Percentiles rank a stretch among this genome's conserved stretches.
These are phyloP conservation scores for Backusella tuberculispora DNA, from an alignment of 192 early-diverging fungal genomes.

Conservation along the genomic window DNA sequence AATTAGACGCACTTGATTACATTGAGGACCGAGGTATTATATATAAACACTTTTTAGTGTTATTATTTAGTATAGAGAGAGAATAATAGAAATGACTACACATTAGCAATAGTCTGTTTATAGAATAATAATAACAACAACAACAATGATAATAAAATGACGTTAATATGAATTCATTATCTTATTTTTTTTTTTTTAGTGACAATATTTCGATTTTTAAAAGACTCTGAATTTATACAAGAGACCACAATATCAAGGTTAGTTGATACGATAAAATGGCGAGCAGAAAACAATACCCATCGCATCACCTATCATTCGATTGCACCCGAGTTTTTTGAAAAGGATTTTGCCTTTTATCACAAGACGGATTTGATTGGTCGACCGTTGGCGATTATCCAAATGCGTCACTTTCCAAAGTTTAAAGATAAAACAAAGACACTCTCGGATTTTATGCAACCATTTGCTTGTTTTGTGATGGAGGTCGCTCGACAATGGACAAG, in stretches of 20 bases:
- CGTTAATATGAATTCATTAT: no score
- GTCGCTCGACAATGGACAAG: constrained; percentile 44
- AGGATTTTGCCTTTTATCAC: constrained; percentile 46
- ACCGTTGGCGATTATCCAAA: constrained; percentile 42
- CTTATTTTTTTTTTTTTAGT: constrained; percentile 31
- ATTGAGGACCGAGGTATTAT: constrained; percentile 36
- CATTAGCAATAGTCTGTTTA: not conserved
- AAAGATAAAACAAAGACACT: constrained; percentile 17
- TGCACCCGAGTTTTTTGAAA: constrained; percentile 31
- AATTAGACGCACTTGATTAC: constrained; percentile 10
- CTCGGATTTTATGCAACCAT: constrained; percentile 36
- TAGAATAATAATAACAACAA: not conserved
- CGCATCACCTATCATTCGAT: constrained; percentile 23
- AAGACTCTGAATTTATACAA: constrained; percentile 28
- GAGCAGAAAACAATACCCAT: constrained; percentile 36
- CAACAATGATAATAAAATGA: no score
- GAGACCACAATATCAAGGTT: constrained; percentile 27
- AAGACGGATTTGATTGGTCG: constrained; percentile 43
- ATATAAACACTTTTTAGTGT: not conserved
- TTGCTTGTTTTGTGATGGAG: constrained; percentile 47
- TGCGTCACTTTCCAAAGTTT: constrained; percentile 41
- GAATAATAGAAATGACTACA: not conserved
- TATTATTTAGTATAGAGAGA: not conserved
- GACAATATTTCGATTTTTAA: constrained; percentile 51
- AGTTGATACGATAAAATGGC: constrained; percentile 44